Evolutionary conservation across 768 basidiomycete species (phyloP).

Genomic region (Trametes sanguinea): DNA sequence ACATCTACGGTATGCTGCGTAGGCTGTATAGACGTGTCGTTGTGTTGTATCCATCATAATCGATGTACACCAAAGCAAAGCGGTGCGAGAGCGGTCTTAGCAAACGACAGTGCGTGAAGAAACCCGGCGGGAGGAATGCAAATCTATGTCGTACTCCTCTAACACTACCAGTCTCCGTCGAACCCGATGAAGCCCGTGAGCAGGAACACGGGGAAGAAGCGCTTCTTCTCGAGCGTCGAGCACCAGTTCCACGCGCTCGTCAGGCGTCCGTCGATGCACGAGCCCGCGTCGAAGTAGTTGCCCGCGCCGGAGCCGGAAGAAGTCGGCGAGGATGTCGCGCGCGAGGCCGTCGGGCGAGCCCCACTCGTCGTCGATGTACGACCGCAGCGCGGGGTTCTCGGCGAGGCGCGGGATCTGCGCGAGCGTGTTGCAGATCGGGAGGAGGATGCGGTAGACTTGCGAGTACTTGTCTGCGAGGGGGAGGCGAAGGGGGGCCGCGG

Average conservation of each 20-base stretch:
- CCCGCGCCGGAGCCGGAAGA: slow-evolving; percentile 91
- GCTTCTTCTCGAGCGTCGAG: slow-evolving; percentile 80
- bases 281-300: slow-evolving; percentile 82
- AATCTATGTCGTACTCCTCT: no score
- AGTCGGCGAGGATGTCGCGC: slow-evolving; percentile 76
- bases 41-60: slow-evolving; percentile 19
- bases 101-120: not conserved
- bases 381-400: slow-evolving; percentile 66
- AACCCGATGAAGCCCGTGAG: slow-evolving; percentile 82
- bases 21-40: slow-evolving; percentile 20
- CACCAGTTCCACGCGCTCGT: slow-evolving; percentile 96
- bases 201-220: slow-evolving; percentile 78
- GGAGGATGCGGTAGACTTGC: slow-evolving; percentile 86
- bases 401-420: slow-evolving; percentile 67
- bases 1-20: slow-evolving; percentile 7
- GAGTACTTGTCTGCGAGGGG: slow-evolving; percentile 74
- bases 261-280: slow-evolving; percentile 79
- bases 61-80: slow-evolving; percentile 10
- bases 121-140: not conserved
- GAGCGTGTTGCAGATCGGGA: slow-evolving; percentile 84
- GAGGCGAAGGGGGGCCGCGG: not conserved
- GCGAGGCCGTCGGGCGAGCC: slow-evolving; percentile 71
- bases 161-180: slow-evolving; percentile 75
- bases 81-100: slow-evolving; percentile 5
- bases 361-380: slow-evolving; percentile 82